Evolutionary conservation across 2,329 filamentous ascomycete species (phyloP).

Genomic region (Talaromyces rugulosus): DNA sequence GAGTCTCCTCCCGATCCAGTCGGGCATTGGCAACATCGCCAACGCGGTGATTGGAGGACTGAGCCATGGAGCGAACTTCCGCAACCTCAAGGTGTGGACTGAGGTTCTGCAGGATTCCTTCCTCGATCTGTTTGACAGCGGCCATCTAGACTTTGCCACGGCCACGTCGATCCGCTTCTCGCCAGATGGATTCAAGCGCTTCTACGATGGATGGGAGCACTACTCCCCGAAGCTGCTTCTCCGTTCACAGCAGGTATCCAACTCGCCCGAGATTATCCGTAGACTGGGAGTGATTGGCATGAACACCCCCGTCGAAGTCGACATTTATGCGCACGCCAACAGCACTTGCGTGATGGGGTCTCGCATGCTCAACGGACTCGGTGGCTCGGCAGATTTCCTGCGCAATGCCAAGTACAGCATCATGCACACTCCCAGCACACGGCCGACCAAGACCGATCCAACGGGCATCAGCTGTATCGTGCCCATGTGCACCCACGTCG

Average conservation of each 20-base stretch:
- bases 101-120: constrained; percentile 91
- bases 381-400: constrained; percentile 77
- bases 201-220: constrained; percentile 78
- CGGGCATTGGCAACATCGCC: constrained; percentile 88
- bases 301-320: constrained; percentile 92
- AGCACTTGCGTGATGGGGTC: constrained; percentile 83
- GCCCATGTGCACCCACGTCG: constrained; percentile 88
- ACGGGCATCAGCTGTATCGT: constrained; percentile 81
- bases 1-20: constrained; percentile 76
- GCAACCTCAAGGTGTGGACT: constrained; percentile 87
- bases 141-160: constrained; percentile 82
- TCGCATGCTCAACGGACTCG: constrained; percentile 82
- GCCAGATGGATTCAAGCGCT: constrained; percentile 83
- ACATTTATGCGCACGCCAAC: constrained; percentile 93
- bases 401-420: constrained; percentile 77
- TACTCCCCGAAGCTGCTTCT: constrained; percentile 81
- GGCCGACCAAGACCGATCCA: constrained; percentile 77
- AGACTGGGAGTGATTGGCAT: constrained; percentile 85
- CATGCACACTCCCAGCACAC: constrained; percentile 84
- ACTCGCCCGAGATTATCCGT: constrained; percentile 86
- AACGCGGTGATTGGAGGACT: constrained; percentile 87
- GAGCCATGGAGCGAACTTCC: constrained; percentile 71
- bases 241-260: constrained; percentile 81
- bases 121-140: constrained; percentile 86
- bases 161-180: constrained; percentile 89